Evolutionary conservation across 2,329 filamentous ascomycete genomes (phyloP).

Genomic region (Diaporthe vexans): DNA sequence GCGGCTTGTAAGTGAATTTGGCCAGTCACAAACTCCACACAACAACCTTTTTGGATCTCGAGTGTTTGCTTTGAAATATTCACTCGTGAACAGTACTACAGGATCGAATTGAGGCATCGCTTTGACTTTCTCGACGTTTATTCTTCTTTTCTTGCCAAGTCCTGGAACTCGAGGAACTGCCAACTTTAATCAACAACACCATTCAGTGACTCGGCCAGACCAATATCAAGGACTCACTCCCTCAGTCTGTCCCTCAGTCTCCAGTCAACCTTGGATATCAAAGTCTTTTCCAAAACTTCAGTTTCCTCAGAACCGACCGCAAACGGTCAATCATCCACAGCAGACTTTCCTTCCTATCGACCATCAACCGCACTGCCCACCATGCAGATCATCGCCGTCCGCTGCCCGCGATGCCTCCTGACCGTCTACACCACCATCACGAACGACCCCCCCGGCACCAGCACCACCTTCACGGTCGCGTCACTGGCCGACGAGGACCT

Average conservation of each 20-base stretch:
- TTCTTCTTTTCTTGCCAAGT: too few species aligned
- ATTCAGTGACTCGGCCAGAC: background rate
- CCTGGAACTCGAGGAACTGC: too few species aligned
- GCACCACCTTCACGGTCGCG: background rate
- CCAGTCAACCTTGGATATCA: too few species aligned
- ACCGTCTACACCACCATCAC: background rate
- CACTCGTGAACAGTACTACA: background rate
- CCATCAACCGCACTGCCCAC: background rate
- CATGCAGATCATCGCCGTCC: background rate
- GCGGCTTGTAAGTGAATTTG: background rate
- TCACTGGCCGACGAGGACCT: background rate
- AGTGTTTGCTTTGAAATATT: background rate
- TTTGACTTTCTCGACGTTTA: background rate
- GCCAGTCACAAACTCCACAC: background rate
- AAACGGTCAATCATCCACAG: background rate
- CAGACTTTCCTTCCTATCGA: background rate
- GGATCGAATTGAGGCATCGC: background rate
- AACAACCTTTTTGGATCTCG: background rate
- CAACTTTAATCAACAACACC: background rate
- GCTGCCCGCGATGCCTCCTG: constrained; percentile 2
- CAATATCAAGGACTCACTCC: background rate
- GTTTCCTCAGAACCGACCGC: background rate
- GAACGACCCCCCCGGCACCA: background rate
- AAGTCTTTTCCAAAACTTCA: too few species aligned
- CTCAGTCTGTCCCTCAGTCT: too few species aligned